phyloP scores from a whole-genome alignment of 768 basidiomycete species.

The Kwoniella sp. region DNA sequence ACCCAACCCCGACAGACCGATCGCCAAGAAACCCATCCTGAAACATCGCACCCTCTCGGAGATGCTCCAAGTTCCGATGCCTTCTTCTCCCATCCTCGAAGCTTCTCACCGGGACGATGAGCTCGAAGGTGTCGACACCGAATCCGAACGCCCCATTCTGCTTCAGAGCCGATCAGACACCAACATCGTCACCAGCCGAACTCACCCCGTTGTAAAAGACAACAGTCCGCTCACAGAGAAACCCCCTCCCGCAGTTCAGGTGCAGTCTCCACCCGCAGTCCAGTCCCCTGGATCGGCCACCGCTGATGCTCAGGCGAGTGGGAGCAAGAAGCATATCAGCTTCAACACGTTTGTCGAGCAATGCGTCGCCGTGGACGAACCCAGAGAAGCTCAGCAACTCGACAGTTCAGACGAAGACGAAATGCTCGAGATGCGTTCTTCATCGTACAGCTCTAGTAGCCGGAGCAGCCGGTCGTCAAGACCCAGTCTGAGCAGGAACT shows the following conservation, averaged over 20 bases:
- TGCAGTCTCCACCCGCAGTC: not conserved
- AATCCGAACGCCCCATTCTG: constrained; percentile 64
- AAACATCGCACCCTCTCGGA: constrained; percentile 93
- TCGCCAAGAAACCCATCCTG: constrained; percentile 76
- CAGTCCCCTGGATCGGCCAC: constrained; percentile 15
- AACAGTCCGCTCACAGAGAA: constrained; percentile 66
- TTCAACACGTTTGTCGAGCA: constrained; percentile 99
- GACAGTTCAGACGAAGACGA: constrained; percentile 60
- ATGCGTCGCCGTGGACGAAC: constrained; percentile 66
- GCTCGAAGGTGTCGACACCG: constrained; percentile 60
- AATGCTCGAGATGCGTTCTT: constrained; percentile 69
- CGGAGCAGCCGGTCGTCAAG: constrained; percentile 43
- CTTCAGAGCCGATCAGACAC: constrained; percentile 87
- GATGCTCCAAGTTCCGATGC: constrained; percentile 75
- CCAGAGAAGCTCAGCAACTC: constrained; percentile 35
- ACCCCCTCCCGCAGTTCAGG: constrained; percentile 30
- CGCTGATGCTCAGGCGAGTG: constrained; percentile 2
- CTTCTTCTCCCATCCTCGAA: constrained; percentile 67
- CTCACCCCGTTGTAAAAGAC: constrained; percentile 42
- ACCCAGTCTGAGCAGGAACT: constrained; percentile 47
- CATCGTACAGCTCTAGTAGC: constrained; percentile 37
- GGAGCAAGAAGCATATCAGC: constrained; percentile 78
- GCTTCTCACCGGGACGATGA: constrained; percentile 32
- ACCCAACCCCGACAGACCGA: constrained; percentile 22
- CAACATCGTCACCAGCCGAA: constrained; percentile 62